Evolutionary conservation across 768 basidiomycete genomes (phyloP).

Genomic region (Galerina sulciceps): DNA sequence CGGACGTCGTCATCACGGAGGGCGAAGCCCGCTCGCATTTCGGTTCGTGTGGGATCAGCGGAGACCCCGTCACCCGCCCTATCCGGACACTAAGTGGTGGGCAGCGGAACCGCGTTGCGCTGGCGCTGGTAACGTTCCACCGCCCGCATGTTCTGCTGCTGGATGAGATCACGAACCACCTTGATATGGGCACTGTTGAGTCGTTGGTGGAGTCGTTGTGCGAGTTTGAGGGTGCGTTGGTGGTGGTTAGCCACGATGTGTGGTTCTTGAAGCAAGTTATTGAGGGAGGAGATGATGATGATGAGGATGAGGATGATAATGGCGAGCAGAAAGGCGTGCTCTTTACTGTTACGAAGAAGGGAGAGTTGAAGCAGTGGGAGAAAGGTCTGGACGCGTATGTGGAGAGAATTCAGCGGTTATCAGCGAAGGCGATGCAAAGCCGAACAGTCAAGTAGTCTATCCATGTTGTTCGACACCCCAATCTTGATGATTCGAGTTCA

Average conservation of each 20-base stretch:
- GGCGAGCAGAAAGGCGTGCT: constrained; percentile 26
- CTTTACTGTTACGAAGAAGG: constrained; percentile 35
- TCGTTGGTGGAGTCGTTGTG: constrained; percentile 57
- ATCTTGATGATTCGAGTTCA: too few relatives aligned
- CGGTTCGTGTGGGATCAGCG: constrained; percentile 47
- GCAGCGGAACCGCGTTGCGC: constrained; percentile 60
- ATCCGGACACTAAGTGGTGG: constrained; percentile 55
- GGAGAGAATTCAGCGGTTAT: constrained; percentile 23
- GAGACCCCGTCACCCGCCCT: constrained; percentile 43
- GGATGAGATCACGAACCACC: constrained; percentile 72
- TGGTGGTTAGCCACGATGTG: constrained; percentile 69
- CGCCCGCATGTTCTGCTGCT: constrained; percentile 58
- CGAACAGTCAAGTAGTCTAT: not conserved
- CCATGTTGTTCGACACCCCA: too few relatives aligned
- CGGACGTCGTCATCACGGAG: constrained; percentile 29
- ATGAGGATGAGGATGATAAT: constrained; percentile 21
- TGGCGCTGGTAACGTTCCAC: constrained; percentile 57
- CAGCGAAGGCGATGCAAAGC: not conserved
- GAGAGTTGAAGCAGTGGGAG: constrained; percentile 33
- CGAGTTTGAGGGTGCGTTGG: constrained; percentile 55
- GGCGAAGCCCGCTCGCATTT: constrained; percentile 36
- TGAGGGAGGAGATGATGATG: constrained; percentile 29
- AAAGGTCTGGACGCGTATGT: constrained; percentile 37
- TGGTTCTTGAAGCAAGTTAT: constrained; percentile 40
- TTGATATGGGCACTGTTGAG: constrained; percentile 64